Conservation (phyloP, 331 rosid genomes). For the Spiraea crenata region DNA sequence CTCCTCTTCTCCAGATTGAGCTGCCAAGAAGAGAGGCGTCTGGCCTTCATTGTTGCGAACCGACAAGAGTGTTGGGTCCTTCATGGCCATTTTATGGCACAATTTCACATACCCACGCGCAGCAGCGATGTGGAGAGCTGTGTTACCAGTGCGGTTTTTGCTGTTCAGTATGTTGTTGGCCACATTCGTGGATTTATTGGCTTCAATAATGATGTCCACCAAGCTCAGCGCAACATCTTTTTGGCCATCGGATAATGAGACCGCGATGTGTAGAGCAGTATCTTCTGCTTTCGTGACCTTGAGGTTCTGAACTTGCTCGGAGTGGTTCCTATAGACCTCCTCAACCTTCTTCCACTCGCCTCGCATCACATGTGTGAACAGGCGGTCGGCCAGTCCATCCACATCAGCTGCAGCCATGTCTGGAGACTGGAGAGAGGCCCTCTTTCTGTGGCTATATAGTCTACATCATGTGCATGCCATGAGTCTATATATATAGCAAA, state of each 20-base stretch:
- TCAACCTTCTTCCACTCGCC: background rate
- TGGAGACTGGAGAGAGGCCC: too few relatives aligned
- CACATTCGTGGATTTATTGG: too few relatives aligned
- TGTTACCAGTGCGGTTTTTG: background rate
- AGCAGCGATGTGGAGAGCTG: background rate
- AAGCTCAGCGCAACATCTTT: background rate
- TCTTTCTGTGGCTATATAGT: too few relatives aligned
- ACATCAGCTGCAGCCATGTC: too few relatives aligned
- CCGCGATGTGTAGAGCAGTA: conserved; percentile 11
- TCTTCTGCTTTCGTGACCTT: background rate
- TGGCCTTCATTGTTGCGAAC: background rate
- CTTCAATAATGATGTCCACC: background rate
- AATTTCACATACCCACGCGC: background rate
- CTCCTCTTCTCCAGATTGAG: background rate
- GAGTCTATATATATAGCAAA: too few relatives aligned
- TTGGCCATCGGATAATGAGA: background rate
- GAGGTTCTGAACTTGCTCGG: background rate
- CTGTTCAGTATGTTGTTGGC: too few relatives aligned
- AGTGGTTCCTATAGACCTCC: background rate
- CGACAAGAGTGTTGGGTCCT: background rate
- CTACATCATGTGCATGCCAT: too few relatives aligned
- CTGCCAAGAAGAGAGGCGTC: conserved; percentile 13
- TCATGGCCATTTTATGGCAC: background rate
- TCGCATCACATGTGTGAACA: background rate
- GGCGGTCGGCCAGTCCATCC: background rate